These are phyloP conservation scores for Phellopilus nigrolimitatus DNA, from an alignment of 1,284 basidiomycete genomes.

Conservation along the genomic window DNA sequence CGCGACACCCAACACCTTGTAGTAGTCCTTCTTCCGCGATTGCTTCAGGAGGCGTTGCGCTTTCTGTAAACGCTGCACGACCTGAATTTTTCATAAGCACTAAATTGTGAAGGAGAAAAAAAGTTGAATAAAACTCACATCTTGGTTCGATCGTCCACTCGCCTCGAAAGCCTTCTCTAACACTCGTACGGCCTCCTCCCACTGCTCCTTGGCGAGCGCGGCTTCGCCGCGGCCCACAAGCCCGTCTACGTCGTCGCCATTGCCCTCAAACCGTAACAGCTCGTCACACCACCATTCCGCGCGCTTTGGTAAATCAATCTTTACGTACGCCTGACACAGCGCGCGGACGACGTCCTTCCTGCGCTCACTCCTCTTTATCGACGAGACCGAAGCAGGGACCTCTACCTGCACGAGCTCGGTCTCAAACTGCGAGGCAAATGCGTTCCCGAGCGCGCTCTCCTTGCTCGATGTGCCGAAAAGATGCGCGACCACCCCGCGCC, in stretches of 20 bases:
- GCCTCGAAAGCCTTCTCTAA: slow-evolving; percentile 83
- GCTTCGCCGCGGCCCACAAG: slow-evolving; percentile 75
- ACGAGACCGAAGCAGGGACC: slow-evolving; percentile 2
- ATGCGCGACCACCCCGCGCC: slow-evolving; percentile 61
- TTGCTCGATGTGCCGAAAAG: slow-evolving; percentile 45
- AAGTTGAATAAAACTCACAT: slow-evolving; percentile 43
- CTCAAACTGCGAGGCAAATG: slow-evolving; percentile 66
- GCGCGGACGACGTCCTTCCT: slow-evolving; percentile 57
- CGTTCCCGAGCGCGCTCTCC: slow-evolving; percentile 40
- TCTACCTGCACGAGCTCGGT: slow-evolving; percentile 20
- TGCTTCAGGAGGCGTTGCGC: slow-evolving; percentile 88
- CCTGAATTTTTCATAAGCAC: slow-evolving; percentile 34
- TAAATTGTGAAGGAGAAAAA: slow-evolving; percentile 8
- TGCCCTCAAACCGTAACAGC: slow-evolving; percentile 43
- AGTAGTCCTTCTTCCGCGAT: slow-evolving; percentile 92
- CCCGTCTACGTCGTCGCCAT: slow-evolving; percentile 58
- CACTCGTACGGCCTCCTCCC: slow-evolving; percentile 81
- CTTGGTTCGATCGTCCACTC: slow-evolving; percentile 68
- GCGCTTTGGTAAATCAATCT: slow-evolving; percentile 51
- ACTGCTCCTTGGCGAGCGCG: slow-evolving; percentile 73
- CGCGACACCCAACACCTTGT: slow-evolving; percentile 86
- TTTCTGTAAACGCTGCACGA: slow-evolving; percentile 69
- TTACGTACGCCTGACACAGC: slow-evolving; percentile 74
- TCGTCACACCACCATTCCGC: slow-evolving; percentile 67
- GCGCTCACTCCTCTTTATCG: slow-evolving; percentile 35